Base-by-base conservation (phyloP, 2,329 filamentous ascomycete species). In the Calonectria ilicicola region DNA sequence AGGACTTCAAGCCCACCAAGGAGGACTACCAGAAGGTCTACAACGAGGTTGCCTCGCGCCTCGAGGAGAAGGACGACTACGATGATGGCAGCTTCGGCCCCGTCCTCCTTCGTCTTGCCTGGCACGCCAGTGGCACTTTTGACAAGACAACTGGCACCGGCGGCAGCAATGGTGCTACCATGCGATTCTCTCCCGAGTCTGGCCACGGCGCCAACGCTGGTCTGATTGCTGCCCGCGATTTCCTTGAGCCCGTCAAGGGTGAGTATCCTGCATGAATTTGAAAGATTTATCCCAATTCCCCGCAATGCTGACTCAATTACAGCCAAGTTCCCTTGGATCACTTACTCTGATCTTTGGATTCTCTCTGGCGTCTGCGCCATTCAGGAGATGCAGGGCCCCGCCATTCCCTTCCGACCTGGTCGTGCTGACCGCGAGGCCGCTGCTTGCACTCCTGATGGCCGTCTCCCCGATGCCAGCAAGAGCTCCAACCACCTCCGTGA, bases 21-120 rank as follows among this genome's bases (percentile, higher is more conserved):
- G 92, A 93, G 80, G 95, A 99, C 86, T 98, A 98, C 89, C 95
- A 98, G 89, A 93, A 94, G 85, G 95, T 98, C 67, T 98, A 98
- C 88, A 91, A 98, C 84, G 93, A 93, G 82, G 92, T 98, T 79
- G 96, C 96, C 68, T 86, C 88, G 81, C 89, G 89, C 73, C 88
- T 98, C 68, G 93, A 97, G 85, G 94, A 98, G 86, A 92, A 98
- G 83, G 95, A 97, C 79, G 93, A 98, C 78, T 98, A 98, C 84
- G 96, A 98, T 81, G 96, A 99, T 84, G 96, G 97, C 79, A 97
- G 94, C 87, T 98, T 97, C 83, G 96, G 95, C 70, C 97, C 96
- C 32, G 95, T 98, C 73, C 89, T 98, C 69, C 87, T 98, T 76
- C 92, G 96, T 81, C 91, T 98, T 78, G 96, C 95, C 74, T 98